Base-by-base conservation (phyloP, 2,329 filamentous ascomycete genomes). In the Verruconis gallopava region DNA sequence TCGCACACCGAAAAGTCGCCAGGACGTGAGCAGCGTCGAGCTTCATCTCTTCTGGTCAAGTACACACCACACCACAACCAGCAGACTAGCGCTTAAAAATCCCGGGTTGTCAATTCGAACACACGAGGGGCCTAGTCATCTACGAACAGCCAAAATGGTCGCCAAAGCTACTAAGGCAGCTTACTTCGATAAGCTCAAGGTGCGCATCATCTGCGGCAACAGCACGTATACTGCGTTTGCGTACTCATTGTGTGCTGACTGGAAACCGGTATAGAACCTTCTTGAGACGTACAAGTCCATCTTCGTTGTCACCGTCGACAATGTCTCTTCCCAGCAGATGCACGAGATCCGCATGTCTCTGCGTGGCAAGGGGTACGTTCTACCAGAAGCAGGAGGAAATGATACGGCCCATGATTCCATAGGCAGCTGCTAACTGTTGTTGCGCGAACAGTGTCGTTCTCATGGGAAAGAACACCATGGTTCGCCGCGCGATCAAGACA, bases 261-360 rank as follows among this genome's bases (percentile, higher is more conserved):
- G n/a, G n/a, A n/a, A n/a, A n/a, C n/a, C n/a, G n/a, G n/a, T n/a
- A 35, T 37, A 95, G 70, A 96, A 96, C 69, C 79, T 96, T 67
- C 81, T 98, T 67, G 85, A 96, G 75, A 81, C 86, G 67, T 96
- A 93, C 82, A 79, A 78, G 68, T 89, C 83, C 63, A 83, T 96
- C 74, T 96, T 98, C 85, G 88, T 98, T 68, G 88, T 94, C 68
- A 79, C 65, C 64, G 60, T 63, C 51, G 60, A 50, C 47, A 98
- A 96, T 98, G 91, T 98, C 79, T 85, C 81, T 69, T 98, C 91
- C 57, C 91, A 98, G 80, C 93, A 98, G 81, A 98, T 98, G 93
- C 91, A 98, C 85, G 91, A 98, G 79, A 96, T 98, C 69, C 84
- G 91, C 67, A 72, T 81, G 61, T 71, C 85, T 60, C 83, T 98